These are phyloP conservation scores for Phytophthora sp. DNA, from an alignment of 352 stramenopile species.

Conservation along the genomic window DNA sequence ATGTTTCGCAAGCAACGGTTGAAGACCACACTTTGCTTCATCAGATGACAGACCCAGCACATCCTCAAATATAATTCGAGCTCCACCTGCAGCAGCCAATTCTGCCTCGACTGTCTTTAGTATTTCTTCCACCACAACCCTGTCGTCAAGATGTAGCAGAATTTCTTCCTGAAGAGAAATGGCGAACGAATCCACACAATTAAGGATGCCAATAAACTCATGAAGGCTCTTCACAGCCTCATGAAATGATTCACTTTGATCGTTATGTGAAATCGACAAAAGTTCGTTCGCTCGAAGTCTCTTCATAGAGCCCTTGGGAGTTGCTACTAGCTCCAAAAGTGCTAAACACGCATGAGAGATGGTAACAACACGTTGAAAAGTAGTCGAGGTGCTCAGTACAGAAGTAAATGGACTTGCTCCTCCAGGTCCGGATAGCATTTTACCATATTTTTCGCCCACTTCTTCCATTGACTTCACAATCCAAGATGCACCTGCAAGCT, in stretches of 20 bases:
- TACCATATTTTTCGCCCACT: no score
- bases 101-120: constrained; percentile 15
- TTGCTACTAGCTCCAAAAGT: constrained; percentile 53
- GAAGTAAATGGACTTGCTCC: neutral
- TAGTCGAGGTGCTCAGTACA: neutral
- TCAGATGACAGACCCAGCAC: neutral
- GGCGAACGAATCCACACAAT: constrained; percentile 32
- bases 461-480: constrained; percentile 36
- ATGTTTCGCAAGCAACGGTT: constrained; percentile 10
- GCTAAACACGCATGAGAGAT: constrained; percentile 24
- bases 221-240: constrained; percentile 6
- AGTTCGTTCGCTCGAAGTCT: constrained; percentile 38
- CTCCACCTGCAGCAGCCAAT: constrained; percentile 1
- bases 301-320: constrained; percentile 61
- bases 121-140: neutral
- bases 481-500: constrained; percentile 54
- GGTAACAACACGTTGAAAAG: constrained; percentile 24
- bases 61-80: no score
- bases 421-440: no score
- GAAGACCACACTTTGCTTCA: neutral
- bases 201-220: constrained; percentile 27
- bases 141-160: constrained; percentile 28
- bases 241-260: constrained; percentile 6
- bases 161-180: constrained; percentile 40
- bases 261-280: constrained; percentile 7